Percentiles rank a stretch among this genome's conserved stretches.
These are phyloP conservation scores for Amanita subjunquillea DNA, from an alignment of 768 basidiomycete species.

Conservation along the genomic window DNA sequence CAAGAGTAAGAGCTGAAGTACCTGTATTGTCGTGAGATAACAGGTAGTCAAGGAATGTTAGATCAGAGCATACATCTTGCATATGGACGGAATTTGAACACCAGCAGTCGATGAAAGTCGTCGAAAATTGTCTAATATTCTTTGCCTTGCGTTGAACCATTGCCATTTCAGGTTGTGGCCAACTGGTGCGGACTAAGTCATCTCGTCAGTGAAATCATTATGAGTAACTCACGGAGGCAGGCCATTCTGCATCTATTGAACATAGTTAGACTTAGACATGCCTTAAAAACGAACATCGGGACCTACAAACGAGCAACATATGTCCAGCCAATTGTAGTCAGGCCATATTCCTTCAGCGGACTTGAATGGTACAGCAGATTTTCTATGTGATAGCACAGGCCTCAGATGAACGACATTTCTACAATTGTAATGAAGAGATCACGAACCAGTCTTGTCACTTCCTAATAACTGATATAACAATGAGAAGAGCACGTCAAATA, in stretches of 20 bases:
- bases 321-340: slow-evolving; percentile 32
- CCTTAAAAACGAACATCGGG: neutral
- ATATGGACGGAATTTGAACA: neutral
- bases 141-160: neutral
- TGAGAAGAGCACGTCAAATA: slow-evolving; percentile 15
- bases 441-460: neutral
- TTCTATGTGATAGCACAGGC: neutral
- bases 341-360: neutral
- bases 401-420: neutral
- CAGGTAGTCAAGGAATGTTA: neutral
- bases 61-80: neutral
- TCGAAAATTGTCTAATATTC: neutral
- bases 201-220: neutral
- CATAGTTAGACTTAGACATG: neutral
- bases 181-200: slow-evolving; percentile 10
- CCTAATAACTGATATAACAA: slow-evolving; percentile 11
- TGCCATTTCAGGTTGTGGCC: slow-evolving; percentile 17
- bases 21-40: slow-evolving; percentile 10
- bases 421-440: neutral
- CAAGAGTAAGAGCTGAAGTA: slow-evolving; percentile 12
- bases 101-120: neutral
- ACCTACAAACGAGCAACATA: slow-evolving; percentile 25
- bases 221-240: slow-evolving; percentile 30
- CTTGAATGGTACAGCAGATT: neutral
- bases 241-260: slow-evolving; percentile 33